Evolutionary conservation across 208 protist species (phyloP), one percentile per base, ranked within the genome.

Genomic region (Trypanosoma avium): DNA sequence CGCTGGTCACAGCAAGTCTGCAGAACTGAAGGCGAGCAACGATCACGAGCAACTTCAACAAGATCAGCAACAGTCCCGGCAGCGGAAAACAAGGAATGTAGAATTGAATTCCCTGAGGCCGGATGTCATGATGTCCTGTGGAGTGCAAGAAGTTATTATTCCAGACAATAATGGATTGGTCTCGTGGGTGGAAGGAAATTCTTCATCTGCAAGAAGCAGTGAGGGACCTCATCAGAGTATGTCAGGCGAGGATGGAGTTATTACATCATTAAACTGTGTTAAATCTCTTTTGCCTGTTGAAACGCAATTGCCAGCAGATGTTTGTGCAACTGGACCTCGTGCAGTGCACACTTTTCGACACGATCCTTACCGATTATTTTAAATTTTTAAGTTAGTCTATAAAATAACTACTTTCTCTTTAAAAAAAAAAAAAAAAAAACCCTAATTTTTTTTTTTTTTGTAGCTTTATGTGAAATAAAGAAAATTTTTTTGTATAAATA

Each of bases 1-100:
- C 65, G 1, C 79, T 66, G 26, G 63, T 32, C 9, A 38, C 17
- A 15, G n/a, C 5, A 61, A 66, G n/a, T 8, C 33, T 8, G n/a
- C 21, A 3, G 17, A 13, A 8, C 4, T 10, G 12, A 21, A 2
- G 46, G 6, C 4, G 29, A 9, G 29, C 7, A 24, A 12, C 19
- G 26, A 12, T 9, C 5, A 40, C 7, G 42, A 46, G 53, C 7
- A 4, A 4, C 38, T 4, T 43, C 12, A 29, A 45, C 21, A 50
- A 43, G 3, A 30, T 45, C 3, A 46, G 57, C 22, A 52, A 36
- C 7, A 45, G 26, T 7, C 15, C 32, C 4, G 24, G 15, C 15
- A n/a, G n/a, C 36, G 26, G 7, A 57, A 61, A 10, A 12, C 19
- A 12, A 21, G n/a, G 6, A 6, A 17, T 61, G 29, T 47, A 3